Evolutionary conservation across 2,329 filamentous ascomycete genomes (phyloP).

Genomic region (Penicillium aurantiogriseum): DNA sequence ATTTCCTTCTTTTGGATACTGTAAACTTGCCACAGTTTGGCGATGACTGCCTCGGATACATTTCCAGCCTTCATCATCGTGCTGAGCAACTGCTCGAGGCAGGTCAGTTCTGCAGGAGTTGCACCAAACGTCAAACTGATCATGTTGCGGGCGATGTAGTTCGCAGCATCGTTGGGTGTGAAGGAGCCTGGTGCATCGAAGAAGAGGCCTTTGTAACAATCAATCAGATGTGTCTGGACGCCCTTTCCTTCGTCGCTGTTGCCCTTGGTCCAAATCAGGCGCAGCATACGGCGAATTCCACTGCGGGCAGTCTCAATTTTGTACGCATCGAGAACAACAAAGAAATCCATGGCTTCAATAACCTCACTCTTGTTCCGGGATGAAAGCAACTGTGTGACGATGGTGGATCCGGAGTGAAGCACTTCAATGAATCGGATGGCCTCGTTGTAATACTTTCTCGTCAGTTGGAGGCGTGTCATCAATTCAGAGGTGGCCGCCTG

Average conservation of each 20-base stretch:
- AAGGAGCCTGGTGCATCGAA: conserved; percentile 93
- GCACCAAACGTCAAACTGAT: conserved; percentile 96
- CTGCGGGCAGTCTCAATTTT: conserved; percentile 90
- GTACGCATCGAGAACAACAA: conserved; percentile 92
- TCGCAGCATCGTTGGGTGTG: conserved; percentile 83
- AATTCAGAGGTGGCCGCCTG: conserved; percentile 87
- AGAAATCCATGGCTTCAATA: conserved; percentile 98
- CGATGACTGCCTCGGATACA: conserved; percentile 79
- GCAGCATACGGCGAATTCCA: conserved; percentile 92
- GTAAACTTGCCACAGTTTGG: conserved; percentile 97
- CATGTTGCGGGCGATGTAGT: conserved; percentile 97
- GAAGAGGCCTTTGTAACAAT: conserved; percentile 93
- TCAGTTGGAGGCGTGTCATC: conserved; percentile 82
- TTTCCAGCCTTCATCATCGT: conserved; percentile 97
- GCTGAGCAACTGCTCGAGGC: conserved; percentile 86
- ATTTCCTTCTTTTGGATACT: conserved; percentile 91
- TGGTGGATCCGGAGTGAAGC: conserved; percentile 75
- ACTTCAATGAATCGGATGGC: conserved; percentile 92
- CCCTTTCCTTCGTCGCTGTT: conserved; percentile 99
- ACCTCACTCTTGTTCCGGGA: conserved; percentile 98
- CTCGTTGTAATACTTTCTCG: conserved; percentile 87
- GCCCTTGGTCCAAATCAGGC: conserved; percentile 98
- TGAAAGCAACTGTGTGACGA: conserved; percentile 81
- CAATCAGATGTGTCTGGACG: conserved; percentile 92
- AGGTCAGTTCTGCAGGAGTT: conserved; percentile 91